These are phyloP conservation scores for Aspergillus candidus DNA, from an alignment of 2,329 filamentous ascomycete species.

Conservation along the genomic window DNA sequence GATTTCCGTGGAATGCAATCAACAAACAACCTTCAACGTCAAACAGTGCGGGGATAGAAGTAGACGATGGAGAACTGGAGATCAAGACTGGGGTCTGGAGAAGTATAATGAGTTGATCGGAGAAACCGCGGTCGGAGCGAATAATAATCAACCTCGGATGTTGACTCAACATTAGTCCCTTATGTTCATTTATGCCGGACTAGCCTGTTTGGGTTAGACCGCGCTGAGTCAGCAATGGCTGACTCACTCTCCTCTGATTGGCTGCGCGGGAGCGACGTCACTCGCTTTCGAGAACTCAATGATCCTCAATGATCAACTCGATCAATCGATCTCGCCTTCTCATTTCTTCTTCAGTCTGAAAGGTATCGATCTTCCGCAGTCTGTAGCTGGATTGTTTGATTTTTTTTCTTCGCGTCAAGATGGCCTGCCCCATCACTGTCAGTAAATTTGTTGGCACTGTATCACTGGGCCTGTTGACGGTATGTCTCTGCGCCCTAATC, in stretches of 20 bases:
- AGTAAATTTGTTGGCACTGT: conserved; percentile 92
- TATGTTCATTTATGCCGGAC: background rate
- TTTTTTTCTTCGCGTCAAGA: conserved; percentile 32
- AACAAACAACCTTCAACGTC: no score
- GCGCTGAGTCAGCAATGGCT: no score
- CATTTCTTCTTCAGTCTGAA: no score
- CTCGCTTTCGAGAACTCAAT: background rate
- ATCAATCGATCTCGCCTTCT: no score
- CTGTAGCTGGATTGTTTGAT: background rate
- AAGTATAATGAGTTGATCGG: no score
- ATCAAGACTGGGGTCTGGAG: no score
- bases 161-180: background rate
- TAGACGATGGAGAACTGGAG: no score
- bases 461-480: conserved; percentile 79
- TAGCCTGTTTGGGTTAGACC: background rate
- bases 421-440: conserved; percentile 66
- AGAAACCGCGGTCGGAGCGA: no score
- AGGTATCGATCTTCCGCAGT: background rate
- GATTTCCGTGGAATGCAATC: background rate
- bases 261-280: background rate
- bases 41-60: no score
- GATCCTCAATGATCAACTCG: background rate
- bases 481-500: conserved; percentile 43
- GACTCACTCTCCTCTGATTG: background rate
- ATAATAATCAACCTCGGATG: background rate